These are phyloP conservation scores for Aureobasidium sp. DNA, from an alignment of 2,329 filamentous ascomycete genomes.

Conservation along the genomic window DNA sequence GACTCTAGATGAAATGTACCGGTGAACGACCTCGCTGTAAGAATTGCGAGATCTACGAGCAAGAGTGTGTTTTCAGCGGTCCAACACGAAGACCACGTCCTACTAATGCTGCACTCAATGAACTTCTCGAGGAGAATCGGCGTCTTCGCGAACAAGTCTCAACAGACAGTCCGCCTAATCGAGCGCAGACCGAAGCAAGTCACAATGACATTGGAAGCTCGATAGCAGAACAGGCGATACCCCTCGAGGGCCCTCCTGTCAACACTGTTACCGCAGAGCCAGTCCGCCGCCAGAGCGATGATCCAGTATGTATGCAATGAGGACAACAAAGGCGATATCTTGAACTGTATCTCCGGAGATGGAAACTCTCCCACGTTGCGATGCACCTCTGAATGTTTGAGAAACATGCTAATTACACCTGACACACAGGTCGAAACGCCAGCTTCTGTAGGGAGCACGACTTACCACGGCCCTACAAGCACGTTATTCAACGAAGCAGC, in stretches of 20 bases:
- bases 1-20: slow-evolving; percentile 44
- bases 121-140: slow-evolving; percentile 19
- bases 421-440: slow-evolving; percentile 21
- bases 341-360: too few species aligned
- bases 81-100: slow-evolving; percentile 27
- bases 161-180: not conserved
- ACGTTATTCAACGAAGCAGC: slow-evolving; percentile 40
- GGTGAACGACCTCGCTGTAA: slow-evolving; percentile 39
- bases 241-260: not conserved
- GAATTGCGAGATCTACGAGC: slow-evolving; percentile 41
- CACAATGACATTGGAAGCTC: too few species aligned
- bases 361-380: too few species aligned
- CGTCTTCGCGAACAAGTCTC: slow-evolving; percentile 16
- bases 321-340: too few species aligned
- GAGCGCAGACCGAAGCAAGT: not conserved
- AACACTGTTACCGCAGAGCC: not conserved
- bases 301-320: slow-evolving; percentile 18
- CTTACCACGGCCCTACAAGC: slow-evolving; percentile 46
- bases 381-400: too few species aligned
- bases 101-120: slow-evolving; percentile 20
- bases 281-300: not conserved
- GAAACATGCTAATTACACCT: too few species aligned
- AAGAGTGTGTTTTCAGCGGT: slow-evolving; percentile 39
- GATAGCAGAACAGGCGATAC: not conserved
- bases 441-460: slow-evolving; percentile 27